A percentile compares a stretch with the other conserved stretches of the same genome.
Conservation (phyloP, 441 rosid species). For the Flueggea neowawraea region DNA sequence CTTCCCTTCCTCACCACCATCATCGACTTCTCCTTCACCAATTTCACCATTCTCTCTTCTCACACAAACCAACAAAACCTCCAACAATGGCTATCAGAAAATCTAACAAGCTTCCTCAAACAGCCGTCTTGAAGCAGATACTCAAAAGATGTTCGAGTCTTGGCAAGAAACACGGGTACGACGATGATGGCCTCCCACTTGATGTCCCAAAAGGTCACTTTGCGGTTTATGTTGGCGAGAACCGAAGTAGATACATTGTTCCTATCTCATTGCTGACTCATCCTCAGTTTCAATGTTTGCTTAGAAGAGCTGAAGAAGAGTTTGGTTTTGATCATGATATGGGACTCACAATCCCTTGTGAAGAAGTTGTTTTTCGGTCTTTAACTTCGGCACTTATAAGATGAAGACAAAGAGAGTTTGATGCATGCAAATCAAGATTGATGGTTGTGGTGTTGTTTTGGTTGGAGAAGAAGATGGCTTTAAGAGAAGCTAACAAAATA, state of each 20-base stretch:
- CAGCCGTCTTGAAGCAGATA: constrained; percentile 78
- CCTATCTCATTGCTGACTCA: constrained; percentile 80
- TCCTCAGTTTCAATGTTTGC: constrained; percentile 77
- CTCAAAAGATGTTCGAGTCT: constrained; percentile 89
- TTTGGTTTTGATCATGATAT: constrained; percentile 93
- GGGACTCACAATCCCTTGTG: constrained; percentile 98
- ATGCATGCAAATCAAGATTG: not conserved
- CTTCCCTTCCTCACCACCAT: not conserved
- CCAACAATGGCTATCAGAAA: constrained; percentile 63
- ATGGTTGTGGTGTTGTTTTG: constrained; percentile 7
- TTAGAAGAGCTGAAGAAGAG: constrained; percentile 88
- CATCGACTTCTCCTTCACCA: not conserved
- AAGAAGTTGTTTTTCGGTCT: constrained; percentile 84
- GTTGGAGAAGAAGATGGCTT: constrained; percentile 34
- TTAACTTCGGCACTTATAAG: constrained; percentile 70
- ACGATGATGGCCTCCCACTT: constrained; percentile 65
- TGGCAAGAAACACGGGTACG: constrained; percentile 65
- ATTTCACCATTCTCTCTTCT: not conserved
- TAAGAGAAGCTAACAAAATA: constrained; percentile 24
- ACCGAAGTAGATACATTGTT: constrained; percentile 81
- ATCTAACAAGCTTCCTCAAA: constrained; percentile 58
- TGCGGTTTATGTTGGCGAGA: constrained; percentile 87
- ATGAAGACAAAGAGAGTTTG: constrained; percentile 20
- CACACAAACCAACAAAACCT: not conserved
- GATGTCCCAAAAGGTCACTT: constrained; percentile 98